Evolutionary conservation across 768 basidiomycete species (phyloP), one percentile per base, ranked within the genome.

Genomic region (Boletus rubropictus): DNA sequence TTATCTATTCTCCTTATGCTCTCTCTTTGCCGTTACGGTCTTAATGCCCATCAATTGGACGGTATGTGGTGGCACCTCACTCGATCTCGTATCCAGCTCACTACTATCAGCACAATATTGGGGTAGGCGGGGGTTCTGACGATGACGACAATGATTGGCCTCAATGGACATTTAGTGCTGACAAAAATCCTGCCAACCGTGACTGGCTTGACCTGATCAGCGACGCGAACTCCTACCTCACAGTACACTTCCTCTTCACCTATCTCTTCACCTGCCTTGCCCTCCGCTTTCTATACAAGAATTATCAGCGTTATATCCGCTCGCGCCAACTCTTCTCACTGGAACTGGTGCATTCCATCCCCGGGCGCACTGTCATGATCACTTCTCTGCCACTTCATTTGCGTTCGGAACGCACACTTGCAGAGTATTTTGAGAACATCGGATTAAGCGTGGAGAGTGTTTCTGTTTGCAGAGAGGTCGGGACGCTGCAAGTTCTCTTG

Each of bases 21-120:
- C 92, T 0, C 59, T 90, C 39, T 84, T 91, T 48, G 92, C 93
- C 0, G 68, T 84, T 7, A 65, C 79, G 5, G 81, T 94, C n/a
- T 77, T 99, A 11, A 95, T 98, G 82, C 96, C 96, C 2, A 75
- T 97, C 39, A 98, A 99, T 58, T 85, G 86, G 73, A 89, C 83
- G 72, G 94, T 94, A 53, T 59, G 81, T 67, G 6, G 2, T 34
- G 14, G 27, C 25, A 38, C 22, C 15, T 37, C 21, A 4, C 15
- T 12, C 11, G 43, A n/a, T 51, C 21, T n/a, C 22, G 1, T 32
- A n/a, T 29, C n/a, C 1, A 15, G 15, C 42, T 55, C 39, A 58
- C 32, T 3, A 18, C 34, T 24, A 20, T 41, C 38, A 88, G 86
- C 81, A 85, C 54, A 88, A 86, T 53, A 83, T 81, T 60, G 86